A percentile compares a stretch with the other conserved stretches of the same genome.
Evolutionary conservation across 148 eudicot species (phyloP).

Genomic region (Drosera capensis): DNA sequence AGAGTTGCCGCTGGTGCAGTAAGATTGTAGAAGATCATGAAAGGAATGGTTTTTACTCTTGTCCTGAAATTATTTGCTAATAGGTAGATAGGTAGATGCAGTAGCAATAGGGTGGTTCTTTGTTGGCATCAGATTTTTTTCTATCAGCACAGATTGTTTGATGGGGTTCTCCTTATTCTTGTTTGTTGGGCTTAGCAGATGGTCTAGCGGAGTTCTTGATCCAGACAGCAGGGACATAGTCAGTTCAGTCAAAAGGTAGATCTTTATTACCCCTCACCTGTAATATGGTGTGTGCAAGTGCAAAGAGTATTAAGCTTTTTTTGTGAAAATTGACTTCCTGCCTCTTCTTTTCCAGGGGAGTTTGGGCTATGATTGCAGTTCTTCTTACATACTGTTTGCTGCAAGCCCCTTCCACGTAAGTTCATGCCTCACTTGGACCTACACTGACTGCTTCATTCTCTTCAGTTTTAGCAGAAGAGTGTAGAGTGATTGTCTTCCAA

Average conservation of each 20-base stretch:
- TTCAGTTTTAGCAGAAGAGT: background rate
- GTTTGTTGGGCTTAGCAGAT: conserved; percentile 23
- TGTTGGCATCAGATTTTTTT: background rate
- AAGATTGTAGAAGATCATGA: too few relatives aligned
- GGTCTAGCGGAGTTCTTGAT: conserved; percentile 96
- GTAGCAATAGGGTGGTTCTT: background rate
- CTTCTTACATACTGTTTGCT: conserved; percentile 86
- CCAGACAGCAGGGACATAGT: conserved; percentile 68
- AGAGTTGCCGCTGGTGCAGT: too few relatives aligned
- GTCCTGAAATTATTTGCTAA: too few relatives aligned
- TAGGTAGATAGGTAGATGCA: too few relatives aligned
- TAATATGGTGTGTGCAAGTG: background rate
- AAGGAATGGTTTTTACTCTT: too few relatives aligned
- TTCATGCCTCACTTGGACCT: background rate
- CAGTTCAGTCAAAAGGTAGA: conserved; percentile 84
- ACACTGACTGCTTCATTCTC: background rate
- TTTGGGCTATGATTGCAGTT: conserved; percentile 96
- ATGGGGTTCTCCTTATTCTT: conserved; percentile 2
- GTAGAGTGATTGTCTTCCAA: background rate
- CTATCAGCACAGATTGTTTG: background rate
- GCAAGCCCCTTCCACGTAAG: conserved; percentile 99
- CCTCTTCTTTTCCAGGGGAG: conserved; percentile 47
- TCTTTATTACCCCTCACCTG: background rate
- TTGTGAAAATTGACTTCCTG: conserved; percentile 1
- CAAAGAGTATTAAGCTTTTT: background rate